These are phyloP conservation scores for Fomitopsis palustris DNA, from an alignment of 1,284 basidiomycete genomes.

Conservation along the genomic window DNA sequence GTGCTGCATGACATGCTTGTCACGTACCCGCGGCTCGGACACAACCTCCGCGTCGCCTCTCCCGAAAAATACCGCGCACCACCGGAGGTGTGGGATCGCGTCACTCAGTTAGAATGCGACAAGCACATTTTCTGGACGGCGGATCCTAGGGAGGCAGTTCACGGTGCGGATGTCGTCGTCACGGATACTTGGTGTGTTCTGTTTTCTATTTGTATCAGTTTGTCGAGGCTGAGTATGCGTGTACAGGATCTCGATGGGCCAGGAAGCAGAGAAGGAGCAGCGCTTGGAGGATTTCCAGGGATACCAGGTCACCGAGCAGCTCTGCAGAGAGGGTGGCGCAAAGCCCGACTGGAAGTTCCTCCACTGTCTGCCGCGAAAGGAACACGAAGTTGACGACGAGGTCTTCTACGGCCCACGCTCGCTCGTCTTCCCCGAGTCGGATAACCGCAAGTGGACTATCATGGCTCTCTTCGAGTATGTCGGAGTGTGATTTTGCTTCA, in stretches of 20 bases:
- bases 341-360: conserved; percentile 92
- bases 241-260: conserved; percentile 95
- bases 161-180: conserved; percentile 89
- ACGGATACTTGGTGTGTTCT: conserved; percentile 87
- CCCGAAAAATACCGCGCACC: conserved; percentile 79
- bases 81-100: conserved; percentile 74
- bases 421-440: conserved; percentile 72
- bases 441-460: conserved; percentile 93
- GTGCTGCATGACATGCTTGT: conserved; percentile 98
- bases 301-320: conserved; percentile 90
- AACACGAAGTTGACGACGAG: conserved; percentile 93
- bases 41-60: conserved; percentile 82
- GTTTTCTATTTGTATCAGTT: not conserved
- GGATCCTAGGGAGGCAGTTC: conserved; percentile 84
- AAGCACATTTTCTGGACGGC: conserved; percentile 72
- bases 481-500: not conserved
- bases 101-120: conserved; percentile 67
- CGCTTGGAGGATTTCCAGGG: conserved; percentile 86
- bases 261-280: conserved; percentile 92
- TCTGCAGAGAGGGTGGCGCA: conserved; percentile 78
- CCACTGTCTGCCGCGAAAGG: conserved; percentile 93
- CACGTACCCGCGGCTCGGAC: conserved; percentile 88
- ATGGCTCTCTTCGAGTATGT: conserved; percentile 86
- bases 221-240: not conserved
- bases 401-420: conserved; percentile 78